A percentile compares a stretch with the other conserved stretches of the same genome.
phyloP scores from a whole-genome alignment of 768 basidiomycete species.

The Exsudoporus frostii region DNA sequence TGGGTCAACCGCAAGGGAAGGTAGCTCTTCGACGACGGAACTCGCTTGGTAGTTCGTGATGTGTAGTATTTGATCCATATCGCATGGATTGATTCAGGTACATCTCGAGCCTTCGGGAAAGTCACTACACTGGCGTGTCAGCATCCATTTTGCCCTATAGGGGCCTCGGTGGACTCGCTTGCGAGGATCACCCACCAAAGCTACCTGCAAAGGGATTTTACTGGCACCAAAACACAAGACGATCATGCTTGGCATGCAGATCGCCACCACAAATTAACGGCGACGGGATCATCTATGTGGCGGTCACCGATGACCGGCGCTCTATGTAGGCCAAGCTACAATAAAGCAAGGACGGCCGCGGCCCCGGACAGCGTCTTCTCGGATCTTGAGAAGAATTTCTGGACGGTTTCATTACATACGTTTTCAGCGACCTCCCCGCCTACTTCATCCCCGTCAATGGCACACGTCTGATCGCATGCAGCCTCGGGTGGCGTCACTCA shows the following conservation, averaged over 20 bases:
- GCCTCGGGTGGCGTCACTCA: neutral
- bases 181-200: neutral
- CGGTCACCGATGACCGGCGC: too few relatives aligned
- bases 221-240: neutral
- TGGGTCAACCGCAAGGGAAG: too few relatives aligned
- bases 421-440: neutral
- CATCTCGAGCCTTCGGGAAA: neutral
- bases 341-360: neutral
- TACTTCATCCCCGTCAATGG: too few relatives aligned
- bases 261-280: neutral
- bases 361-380: neutral
- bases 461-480: too few relatives aligned
- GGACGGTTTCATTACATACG: neutral
- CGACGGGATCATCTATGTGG: neutral
- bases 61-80: neutral
- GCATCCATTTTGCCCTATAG: neutral
- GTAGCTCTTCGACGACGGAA: neutral
- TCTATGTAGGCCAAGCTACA: too few relatives aligned
- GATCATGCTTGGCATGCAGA: neutral
- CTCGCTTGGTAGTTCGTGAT: neutral
- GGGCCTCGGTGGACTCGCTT: neutral
- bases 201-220: too few relatives aligned
- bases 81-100: neutral
- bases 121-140: neutral
- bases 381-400: too few relatives aligned